Evolutionary conservation across 331 rosid species (phyloP), one percentile per base, ranked within the genome.

Genomic region (Rosa hybrid): DNA sequence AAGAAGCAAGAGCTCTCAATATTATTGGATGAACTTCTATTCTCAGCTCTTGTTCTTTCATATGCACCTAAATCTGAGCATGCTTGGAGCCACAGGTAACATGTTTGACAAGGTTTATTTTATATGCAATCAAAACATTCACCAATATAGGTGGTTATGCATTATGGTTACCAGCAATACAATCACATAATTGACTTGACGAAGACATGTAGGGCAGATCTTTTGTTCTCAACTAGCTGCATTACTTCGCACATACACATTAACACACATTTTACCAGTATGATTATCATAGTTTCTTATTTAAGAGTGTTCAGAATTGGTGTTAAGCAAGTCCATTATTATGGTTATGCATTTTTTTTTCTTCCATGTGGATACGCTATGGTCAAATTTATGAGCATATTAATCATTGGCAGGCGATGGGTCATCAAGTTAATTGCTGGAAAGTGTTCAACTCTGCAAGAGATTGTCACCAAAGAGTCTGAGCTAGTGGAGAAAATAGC

Each of bases 401-500:
- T 73, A 38, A 56, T 81, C 85, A 77, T 86, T 86, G 82, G 76
- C 85, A 95, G 98, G 93, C 88, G 93, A 60, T 95, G 99, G 99
- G 93, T 88, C 87, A 90, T 93, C 90, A 91, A 91, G 90, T 88
- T 89, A 80, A 85, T 95, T 68, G 78, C 88, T 78, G 87, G 90
- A 84, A 90, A 81, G 77, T 86, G 88, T 82, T 81, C 95, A 81
- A 80, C 83, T 80, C 65, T 89, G 71, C 85, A 84, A 72, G 93
- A 91, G 76, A 89, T 91, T 85, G 72, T 93, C 88, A 78, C 77
- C 84, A 93, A 90, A 82, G 99, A 95, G 87, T 95, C 97, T 86
- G 93, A 93, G 86, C 90, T 95, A 85, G 99, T 89, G 89, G 96
- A 93, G 87, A 95, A 89, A 89, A 87, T 89, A 86, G 97, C 97